Base-by-base conservation (phyloP, 768 basidiomycete species). In the Lactarius psammicola region DNA sequence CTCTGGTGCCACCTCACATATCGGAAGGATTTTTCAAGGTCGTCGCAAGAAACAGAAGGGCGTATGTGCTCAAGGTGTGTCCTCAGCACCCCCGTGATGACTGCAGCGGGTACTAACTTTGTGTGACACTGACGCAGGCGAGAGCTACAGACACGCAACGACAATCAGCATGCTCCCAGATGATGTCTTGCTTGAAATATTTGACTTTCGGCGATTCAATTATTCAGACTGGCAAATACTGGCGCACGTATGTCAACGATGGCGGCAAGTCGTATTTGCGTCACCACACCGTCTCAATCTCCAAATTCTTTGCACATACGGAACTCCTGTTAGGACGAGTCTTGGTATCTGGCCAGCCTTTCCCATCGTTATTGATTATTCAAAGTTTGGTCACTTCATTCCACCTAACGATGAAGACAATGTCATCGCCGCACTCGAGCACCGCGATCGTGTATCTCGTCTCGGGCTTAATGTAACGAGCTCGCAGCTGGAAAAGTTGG, bases 151-250 rank as follows among this genome's bases (percentile, higher is more conserved):
- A 17, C 15, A 40, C 17, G 1, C 3, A 11, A 36, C 36, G 11
- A 36, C 36, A 9, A 40, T 40, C 17, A 5, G 5, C 17, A 40
- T 18, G 40, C 40, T 40, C 17, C 40, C 40, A 1, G 40, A 18
- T 6, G 18, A 18, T 7, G 40, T 40, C 40, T 18, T 40, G 40
- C 40, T 40, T 40, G 17, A 40, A 18, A 40, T 40, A 40, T 40
- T 40, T 18, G 40, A 40, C 18, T 40, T 65, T 85, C 81, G 33
- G 93, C 15, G 13, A n/a, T n/a, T n/a, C n/a, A 26, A 15, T 84
- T 60, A 92, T 87, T 63, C 7, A 8, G 18, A 3, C 18, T 46
- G 44, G 44, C 0, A 46, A 3, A 11, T 23, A 4, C n/a, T 46
- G 9, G 44, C 23, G 3, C 44, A 46, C 10, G 44, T 46, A 3